These are phyloP conservation scores for Botrytis porri DNA, from an alignment of 2,329 filamentous ascomycete species.

Conservation along the genomic window DNA sequence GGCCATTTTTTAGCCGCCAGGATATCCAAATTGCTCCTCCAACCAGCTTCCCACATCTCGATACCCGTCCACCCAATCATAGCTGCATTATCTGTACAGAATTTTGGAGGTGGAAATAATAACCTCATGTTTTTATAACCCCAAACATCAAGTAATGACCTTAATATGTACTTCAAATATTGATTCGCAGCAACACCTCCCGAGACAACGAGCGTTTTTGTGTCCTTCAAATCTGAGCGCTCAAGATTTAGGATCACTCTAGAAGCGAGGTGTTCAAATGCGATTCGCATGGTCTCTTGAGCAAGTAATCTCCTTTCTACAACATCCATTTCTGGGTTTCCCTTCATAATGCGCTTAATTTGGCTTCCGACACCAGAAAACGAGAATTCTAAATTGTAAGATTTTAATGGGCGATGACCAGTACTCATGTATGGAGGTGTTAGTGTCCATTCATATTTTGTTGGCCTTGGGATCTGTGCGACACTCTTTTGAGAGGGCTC, in stretches of 20 bases:
- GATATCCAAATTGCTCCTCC: slow-evolving; percentile 58
- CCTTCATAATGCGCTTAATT: slow-evolving; percentile 55
- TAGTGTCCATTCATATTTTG: slow-evolving; percentile 63
- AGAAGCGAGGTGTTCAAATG: slow-evolving; percentile 83
- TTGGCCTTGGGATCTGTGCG: slow-evolving; percentile 48
- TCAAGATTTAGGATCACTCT: slow-evolving; percentile 67
- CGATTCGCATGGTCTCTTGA: slow-evolving; percentile 69
- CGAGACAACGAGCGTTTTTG: slow-evolving; percentile 71
- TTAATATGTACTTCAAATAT: slow-evolving; percentile 68
- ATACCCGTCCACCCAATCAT: slow-evolving; percentile 96
- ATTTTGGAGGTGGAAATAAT: slow-evolving; percentile 67
- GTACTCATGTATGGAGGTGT: slow-evolving; percentile 61
- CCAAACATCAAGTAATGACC: slow-evolving; percentile 57
- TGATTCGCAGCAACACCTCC: slow-evolving; percentile 87
- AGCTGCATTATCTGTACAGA: slow-evolving; percentile 93
- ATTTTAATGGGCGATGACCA: slow-evolving; percentile 43
- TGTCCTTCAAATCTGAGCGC: slow-evolving; percentile 27
- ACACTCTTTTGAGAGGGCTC: slow-evolving; percentile 52
- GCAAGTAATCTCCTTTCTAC: slow-evolving; percentile 68
- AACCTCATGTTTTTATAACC: slow-evolving; percentile 62
- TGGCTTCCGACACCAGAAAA: slow-evolving; percentile 71
- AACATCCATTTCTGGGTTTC: slow-evolving; percentile 46
- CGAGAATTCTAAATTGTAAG: slow-evolving; percentile 51
- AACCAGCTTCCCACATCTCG: slow-evolving; percentile 86
- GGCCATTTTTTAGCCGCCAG: slow-evolving; percentile 68